Conservation (phyloP, 2,329 filamentous ascomycete genomes). For the Pyrenochaeta sp. region DNA sequence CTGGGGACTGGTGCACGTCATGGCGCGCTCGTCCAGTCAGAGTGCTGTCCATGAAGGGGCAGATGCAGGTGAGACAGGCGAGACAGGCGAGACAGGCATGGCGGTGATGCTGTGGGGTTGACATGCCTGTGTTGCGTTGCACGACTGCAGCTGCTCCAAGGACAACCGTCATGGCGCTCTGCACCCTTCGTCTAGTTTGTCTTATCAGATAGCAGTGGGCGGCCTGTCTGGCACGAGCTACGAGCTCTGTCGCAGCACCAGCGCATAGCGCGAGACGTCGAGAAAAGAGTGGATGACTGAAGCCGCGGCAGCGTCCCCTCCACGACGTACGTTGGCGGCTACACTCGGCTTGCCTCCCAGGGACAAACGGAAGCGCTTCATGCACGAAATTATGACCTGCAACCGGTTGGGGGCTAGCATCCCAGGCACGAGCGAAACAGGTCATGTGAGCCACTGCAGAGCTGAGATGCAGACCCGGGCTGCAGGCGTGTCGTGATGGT, state of each 20-base stretch:
- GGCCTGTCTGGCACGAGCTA: background rate
- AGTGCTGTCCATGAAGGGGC: slow-evolving; percentile 9
- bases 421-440: slow-evolving; percentile 7
- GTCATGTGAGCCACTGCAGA: slow-evolving; percentile 7
- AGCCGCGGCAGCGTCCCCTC: too few species aligned
- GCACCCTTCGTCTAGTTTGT: background rate
- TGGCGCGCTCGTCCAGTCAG: slow-evolving; percentile 11
- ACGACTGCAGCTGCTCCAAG: slow-evolving; percentile 7
- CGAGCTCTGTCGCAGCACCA: background rate
- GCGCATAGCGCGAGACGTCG: slow-evolving; percentile 20
- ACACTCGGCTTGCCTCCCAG: slow-evolving; percentile 26
- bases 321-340: slow-evolving; percentile 19
- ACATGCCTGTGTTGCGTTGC: slow-evolving; percentile 6
- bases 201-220: background rate
- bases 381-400: slow-evolving; percentile 31
- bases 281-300: slow-evolving; percentile 3
- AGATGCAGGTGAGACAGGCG: slow-evolving; percentile 9
- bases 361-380: slow-evolving; percentile 16
- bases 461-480: slow-evolving; percentile 22
- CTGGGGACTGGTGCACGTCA: slow-evolving; percentile 27
- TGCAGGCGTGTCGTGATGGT: background rate
- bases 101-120: slow-evolving; percentile 31
- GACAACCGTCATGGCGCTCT: background rate
- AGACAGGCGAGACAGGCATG: slow-evolving; percentile 12
- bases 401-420: slow-evolving; percentile 9